phyloP scores from a whole-genome alignment of 2,329 filamentous ascomycete genomes.

The Colletotrichum godetiae region DNA sequence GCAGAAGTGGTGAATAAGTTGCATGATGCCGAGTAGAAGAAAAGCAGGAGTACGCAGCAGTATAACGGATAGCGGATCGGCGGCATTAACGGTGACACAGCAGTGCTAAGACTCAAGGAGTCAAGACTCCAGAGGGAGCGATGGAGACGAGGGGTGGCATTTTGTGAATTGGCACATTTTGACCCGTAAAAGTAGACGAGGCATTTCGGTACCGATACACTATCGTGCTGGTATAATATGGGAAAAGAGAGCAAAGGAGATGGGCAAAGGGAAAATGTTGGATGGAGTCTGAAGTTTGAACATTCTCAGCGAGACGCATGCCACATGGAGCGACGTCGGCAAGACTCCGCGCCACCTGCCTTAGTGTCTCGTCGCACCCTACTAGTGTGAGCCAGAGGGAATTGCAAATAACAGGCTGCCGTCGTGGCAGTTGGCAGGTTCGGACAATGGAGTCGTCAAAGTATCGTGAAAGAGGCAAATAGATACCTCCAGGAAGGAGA shows the following conservation, averaged over 20 bases:
- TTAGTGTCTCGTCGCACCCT: background rate
- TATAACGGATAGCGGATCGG: background rate
- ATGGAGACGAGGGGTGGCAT: background rate
- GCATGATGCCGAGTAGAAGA: background rate
- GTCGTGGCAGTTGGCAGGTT: no score
- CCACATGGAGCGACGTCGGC: slow-evolving; percentile 11
- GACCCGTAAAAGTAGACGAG: background rate
- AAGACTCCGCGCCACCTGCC: slow-evolving; percentile 17
- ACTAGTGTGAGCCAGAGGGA: background rate
- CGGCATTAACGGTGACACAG: slow-evolving; percentile 10
- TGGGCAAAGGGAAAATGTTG: background rate
- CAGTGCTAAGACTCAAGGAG: background rate
- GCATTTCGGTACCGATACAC: background rate
- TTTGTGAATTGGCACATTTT: background rate
- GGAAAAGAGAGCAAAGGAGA: background rate
- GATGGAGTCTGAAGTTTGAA: background rate
- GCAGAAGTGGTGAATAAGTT: no score
- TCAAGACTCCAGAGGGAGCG: background rate
- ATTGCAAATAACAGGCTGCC: background rate
- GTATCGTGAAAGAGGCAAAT: background rate
- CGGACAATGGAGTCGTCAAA: background rate
- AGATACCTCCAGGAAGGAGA: background rate
- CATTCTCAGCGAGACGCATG: background rate
- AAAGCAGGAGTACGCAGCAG: background rate
- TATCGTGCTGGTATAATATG: background rate